phyloP scores from a whole-genome alignment of 2,329 filamentous ascomycete species.

The Hymenoscyphus scutula region DNA sequence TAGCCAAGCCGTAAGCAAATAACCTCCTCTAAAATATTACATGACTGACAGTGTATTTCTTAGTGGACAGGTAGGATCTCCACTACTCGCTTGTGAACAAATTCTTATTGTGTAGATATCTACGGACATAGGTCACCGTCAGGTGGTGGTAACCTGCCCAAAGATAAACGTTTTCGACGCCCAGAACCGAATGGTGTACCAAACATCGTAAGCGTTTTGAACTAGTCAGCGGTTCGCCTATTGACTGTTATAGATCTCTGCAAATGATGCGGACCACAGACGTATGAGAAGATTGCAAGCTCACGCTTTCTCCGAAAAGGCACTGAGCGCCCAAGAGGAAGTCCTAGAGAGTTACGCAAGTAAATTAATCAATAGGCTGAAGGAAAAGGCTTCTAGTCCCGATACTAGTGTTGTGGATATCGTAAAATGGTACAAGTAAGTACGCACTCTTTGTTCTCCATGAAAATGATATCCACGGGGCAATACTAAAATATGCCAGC shows the following conservation, averaged over 20 bases:
- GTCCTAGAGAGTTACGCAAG: conserved; percentile 19
- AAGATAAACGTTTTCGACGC: background rate
- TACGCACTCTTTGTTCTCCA: background rate
- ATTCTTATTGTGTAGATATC: background rate
- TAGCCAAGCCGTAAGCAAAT: background rate
- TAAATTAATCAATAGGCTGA: conserved; percentile 20
- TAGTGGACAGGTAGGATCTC: background rate
- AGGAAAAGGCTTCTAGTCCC: conserved; percentile 25
- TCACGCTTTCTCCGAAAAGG: conserved; percentile 36
- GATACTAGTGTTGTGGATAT: background rate
- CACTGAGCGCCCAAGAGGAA: conserved; percentile 34
- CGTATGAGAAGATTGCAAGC: conserved; percentile 33
- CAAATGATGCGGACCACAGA: conserved; percentile 25
- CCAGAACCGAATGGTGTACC: background rate
- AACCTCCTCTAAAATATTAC: background rate
- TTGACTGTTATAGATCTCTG: background rate
- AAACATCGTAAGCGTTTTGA: background rate
- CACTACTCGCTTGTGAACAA: background rate
- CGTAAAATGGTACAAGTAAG: conserved; percentile 7
- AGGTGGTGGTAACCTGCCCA: background rate
- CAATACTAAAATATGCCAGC: background rate
- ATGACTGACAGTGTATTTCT: background rate
- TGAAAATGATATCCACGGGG: background rate
- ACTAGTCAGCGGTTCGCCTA: background rate
- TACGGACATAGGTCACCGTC: background rate